Conservation (phyloP, 805 yeast species). For the Candida stauntonica region DNA sequence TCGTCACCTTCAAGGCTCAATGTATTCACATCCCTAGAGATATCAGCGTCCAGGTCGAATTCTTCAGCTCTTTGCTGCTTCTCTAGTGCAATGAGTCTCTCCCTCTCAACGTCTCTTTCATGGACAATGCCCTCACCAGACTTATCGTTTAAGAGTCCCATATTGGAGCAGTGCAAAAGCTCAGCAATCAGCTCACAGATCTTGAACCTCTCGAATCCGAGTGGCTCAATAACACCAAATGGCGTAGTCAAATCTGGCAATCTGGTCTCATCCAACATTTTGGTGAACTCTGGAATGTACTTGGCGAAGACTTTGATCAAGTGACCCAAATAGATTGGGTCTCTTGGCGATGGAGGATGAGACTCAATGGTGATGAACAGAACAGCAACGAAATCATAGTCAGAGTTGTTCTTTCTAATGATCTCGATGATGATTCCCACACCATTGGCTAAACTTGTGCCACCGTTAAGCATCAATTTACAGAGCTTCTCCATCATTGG, state of each 20-base stretch:
- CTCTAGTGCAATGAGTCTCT: slow-evolving; percentile 40
- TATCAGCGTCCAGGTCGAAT: slow-evolving; percentile 32
- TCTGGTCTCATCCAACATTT: slow-evolving; percentile 44
- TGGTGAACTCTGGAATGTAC: slow-evolving; percentile 64
- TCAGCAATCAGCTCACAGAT: slow-evolving; percentile 93
- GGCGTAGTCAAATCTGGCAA: slow-evolving; percentile 49
- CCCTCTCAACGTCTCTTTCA: slow-evolving; percentile 66
- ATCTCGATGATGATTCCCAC: slow-evolving; percentile 94
- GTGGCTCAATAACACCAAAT: slow-evolving; percentile 61
- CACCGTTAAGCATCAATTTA: slow-evolving; percentile 72
- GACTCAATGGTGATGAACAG: slow-evolving; percentile 75
- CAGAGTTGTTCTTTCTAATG: slow-evolving; percentile 92
- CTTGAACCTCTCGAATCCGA: slow-evolving; percentile 89
- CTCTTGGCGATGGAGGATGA: slow-evolving; percentile 90
- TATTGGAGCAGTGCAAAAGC: slow-evolving; percentile 93
- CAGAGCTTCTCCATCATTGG: slow-evolving; percentile 64
- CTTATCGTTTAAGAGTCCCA: slow-evolving; percentile 82
- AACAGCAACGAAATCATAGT: slow-evolving; percentile 88
- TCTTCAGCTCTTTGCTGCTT: slow-evolving; percentile 26
- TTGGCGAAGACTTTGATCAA: slow-evolving; percentile 74
- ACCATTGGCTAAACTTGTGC: slow-evolving; percentile 87
- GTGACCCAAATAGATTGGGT: slow-evolving; percentile 88
- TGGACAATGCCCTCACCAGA: slow-evolving; percentile 63
- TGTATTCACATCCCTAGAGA: slow-evolving; percentile 25
- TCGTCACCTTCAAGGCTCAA: slow-evolving; percentile 16